These are phyloP conservation scores for Penicillium sp. DNA, from an alignment of 2,329 filamentous ascomycete species.

Conservation along the genomic window DNA sequence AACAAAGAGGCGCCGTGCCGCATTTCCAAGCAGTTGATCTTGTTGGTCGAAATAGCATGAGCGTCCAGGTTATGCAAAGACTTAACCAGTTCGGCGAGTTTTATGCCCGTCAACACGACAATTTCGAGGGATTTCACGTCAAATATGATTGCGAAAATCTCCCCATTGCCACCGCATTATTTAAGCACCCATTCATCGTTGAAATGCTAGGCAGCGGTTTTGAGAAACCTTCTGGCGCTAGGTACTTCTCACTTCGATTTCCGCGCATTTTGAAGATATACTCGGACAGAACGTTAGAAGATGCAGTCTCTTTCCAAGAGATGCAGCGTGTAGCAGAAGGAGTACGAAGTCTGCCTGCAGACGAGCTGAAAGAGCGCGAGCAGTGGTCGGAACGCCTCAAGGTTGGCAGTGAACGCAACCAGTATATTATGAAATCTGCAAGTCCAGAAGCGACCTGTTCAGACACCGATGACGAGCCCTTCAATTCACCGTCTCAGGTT, in stretches of 20 bases:
- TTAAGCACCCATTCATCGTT: slow-evolving; percentile 70
- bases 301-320: slow-evolving; percentile 67
- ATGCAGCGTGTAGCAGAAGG: slow-evolving; percentile 65
- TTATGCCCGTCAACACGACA: slow-evolving; percentile 40
- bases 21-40: slow-evolving; percentile 66
- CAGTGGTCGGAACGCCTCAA: slow-evolving; percentile 64
- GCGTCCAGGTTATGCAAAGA: slow-evolving; percentile 51
- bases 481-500: neutral
- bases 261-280: slow-evolving; percentile 75
- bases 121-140: slow-evolving; percentile 44
- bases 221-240: slow-evolving; percentile 66
- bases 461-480: slow-evolving; percentile 8
- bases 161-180: slow-evolving; percentile 50
- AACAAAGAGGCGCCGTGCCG: slow-evolving; percentile 52
- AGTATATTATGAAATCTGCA: slow-evolving; percentile 29
- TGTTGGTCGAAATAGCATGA: slow-evolving; percentile 53
- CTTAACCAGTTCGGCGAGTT: slow-evolving; percentile 53
- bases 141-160: slow-evolving; percentile 45
- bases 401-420: slow-evolving; percentile 43
- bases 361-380: slow-evolving; percentile 61
- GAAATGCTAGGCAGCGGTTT: slow-evolving; percentile 80
- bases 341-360: slow-evolving; percentile 51
- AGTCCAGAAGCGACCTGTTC: slow-evolving; percentile 25
- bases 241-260: slow-evolving; percentile 74
- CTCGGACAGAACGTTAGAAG: slow-evolving; percentile 67